Base-by-base conservation (phyloP, 148 eudicot genomes). In the Pouteria glomerata region DNA sequence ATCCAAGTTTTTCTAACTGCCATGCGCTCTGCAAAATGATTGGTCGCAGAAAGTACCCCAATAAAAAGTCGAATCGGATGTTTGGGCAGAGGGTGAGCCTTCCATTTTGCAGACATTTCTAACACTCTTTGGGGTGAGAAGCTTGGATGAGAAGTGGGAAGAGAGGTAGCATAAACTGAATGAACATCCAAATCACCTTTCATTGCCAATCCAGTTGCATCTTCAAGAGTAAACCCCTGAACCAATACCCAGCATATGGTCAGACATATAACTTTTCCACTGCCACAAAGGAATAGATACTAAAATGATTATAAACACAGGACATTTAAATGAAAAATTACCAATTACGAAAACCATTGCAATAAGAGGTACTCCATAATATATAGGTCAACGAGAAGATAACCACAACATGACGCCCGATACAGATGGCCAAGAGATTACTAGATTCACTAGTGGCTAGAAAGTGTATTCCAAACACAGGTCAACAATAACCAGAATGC, bases 21-120 rank as follows among this genome's bases (percentile, higher is more conserved):
- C 98, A 95, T 95, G 57, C 98, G 97, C 72, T 95, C 98, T 4
- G 98, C 93, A 84, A 95, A 95, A 77, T 95, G 98, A 85, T 91
- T 95, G 70, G 96, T 85, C 16, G 98, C 98, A 82, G 98, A 95
- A 44, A 95, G 93, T 71, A 95, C 76, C 63, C 98, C 98, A 80
- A 95, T 72, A 71, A 95, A 95, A 53, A 95, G 85, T 55, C 72
- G 86, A 76, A 95, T 72, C 66, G 82, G 89, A 69, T 62, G 69
- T 34, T 53, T 73, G 29, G 90, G 88, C 74, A 91, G 73, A 71
- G 97, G 86, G 21, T 41, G 74, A 67, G 93, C 82, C 84, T 86
- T 95, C 98, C 98, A 95, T 57, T 85, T 76, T 61, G 80, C 70
- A 51, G 85, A 85, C 93, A 91, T 89, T 63, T 95, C 97, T 63